A percentile compares a stretch with the other conserved stretches of the same genome.
phyloP scores from a whole-genome alignment of 2,329 filamentous ascomycete genomes.

The Penicillium brasilianum region DNA sequence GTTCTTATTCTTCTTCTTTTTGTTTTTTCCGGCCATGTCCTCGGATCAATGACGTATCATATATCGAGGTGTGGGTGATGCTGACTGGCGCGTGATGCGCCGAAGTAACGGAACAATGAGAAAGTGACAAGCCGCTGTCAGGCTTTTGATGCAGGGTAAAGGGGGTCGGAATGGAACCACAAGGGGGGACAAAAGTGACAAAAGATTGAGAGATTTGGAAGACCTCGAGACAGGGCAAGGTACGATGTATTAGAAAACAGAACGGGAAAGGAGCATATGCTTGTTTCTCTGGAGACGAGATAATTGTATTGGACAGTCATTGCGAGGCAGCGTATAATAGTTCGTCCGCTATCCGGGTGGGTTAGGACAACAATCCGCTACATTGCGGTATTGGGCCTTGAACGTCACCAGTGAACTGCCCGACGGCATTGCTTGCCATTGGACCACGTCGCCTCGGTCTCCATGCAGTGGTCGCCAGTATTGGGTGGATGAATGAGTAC shows the following conservation, averaged over 20 bases:
- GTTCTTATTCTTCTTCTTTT: constrained; percentile 44
- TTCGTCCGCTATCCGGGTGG: constrained; percentile 35
- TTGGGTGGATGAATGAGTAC: constrained; percentile 29
- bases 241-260: constrained; percentile 37
- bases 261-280: constrained; percentile 36
- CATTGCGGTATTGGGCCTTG: constrained; percentile 38
- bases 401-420: constrained; percentile 43
- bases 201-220: constrained; percentile 30
- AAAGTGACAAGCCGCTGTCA: constrained; percentile 35
- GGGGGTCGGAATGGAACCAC: constrained; percentile 25
- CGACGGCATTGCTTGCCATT: constrained; percentile 41
- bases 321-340: constrained; percentile 44
- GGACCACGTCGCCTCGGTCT: constrained; percentile 48
- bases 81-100: constrained; percentile 30
- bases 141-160: constrained; percentile 33
- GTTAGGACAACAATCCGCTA: constrained; percentile 34
- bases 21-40: constrained; percentile 45
- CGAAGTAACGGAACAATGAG: constrained; percentile 31
- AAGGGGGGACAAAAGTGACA: constrained; percentile 31
- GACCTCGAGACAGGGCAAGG: constrained; percentile 16
- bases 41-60: constrained; percentile 40
- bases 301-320: constrained; percentile 35
- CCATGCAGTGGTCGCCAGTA: constrained; percentile 32
- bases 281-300: constrained; percentile 37
- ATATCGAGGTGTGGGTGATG: constrained; percentile 28